phyloP scores from a whole-genome alignment of 768 basidiomycete genomes.

The Gloeophyllum trabeum region DNA sequence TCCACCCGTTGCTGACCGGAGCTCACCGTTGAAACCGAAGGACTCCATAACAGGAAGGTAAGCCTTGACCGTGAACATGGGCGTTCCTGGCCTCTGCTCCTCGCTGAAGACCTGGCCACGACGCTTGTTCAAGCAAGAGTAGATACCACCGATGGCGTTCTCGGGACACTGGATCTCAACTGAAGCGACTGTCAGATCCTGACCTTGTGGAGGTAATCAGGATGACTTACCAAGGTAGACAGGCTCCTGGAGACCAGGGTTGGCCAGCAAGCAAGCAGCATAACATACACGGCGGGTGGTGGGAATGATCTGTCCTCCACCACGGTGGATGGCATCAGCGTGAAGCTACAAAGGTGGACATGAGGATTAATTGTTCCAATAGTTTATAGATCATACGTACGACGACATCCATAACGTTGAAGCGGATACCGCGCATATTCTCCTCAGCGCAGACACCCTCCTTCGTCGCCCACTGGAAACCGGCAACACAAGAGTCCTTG shows the following conservation, averaged over 20 bases:
- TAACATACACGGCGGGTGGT: constrained; percentile 94
- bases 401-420: constrained; percentile 94
- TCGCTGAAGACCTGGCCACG: constrained; percentile 98
- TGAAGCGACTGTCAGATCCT: constrained; percentile 14
- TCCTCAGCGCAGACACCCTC: constrained; percentile 96
- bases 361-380: constrained; percentile 3
- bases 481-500: constrained; percentile 98
- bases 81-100: constrained; percentile 94
- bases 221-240: constrained; percentile 69
- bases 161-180: constrained; percentile 99
- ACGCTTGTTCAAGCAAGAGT: constrained; percentile 87
- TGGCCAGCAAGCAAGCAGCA: constrained; percentile 88
- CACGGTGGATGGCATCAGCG: constrained; percentile 98
- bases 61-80: constrained; percentile 99
- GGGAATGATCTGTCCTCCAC: constrained; percentile 97
- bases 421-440: constrained; percentile 96
- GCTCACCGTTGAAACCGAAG: constrained; percentile 96
- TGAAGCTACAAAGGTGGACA: constrained; percentile 50
- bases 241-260: constrained; percentile 90
- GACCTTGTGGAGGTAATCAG: not conserved
- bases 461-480: constrained; percentile 99
- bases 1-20: constrained; percentile 84
- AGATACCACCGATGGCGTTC: constrained; percentile 95
- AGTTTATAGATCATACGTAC: constrained; percentile 30
- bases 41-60: constrained; percentile 88